Base-by-base conservation (phyloP, 1,284 basidiomycete genomes). In the Microbotryum intermedium region DNA sequence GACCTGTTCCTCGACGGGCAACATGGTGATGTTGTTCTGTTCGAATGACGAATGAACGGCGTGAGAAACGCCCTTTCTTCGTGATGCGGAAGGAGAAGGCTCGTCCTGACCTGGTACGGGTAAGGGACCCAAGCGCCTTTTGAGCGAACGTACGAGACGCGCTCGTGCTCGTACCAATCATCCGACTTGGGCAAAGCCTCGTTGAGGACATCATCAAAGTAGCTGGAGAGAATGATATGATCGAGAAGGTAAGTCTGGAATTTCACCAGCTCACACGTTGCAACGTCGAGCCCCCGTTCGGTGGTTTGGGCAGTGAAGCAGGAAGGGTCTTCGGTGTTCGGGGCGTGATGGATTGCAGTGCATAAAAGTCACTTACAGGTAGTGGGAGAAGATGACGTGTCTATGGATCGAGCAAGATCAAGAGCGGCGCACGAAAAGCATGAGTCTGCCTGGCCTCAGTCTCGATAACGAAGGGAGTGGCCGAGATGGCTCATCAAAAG, bases 301-400 rank as follows among this genome's bases (percentile, higher is more conserved):
- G 34, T 16, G 4, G 11, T 39, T 39, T 21, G 6, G 11, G 46
- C 21, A n/a, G n/a, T 21, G 13, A 16, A 10, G 23, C 29, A 23
- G 16, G 9, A 30, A 21, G 20, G 28, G 23, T 7, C 29, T 50
- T 50, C 29, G 18, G 13, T 11, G 18, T 21, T 47, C 45, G 5
- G 52, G 20, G 23, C 28, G n/a, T n/a, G n/a, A n/a, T n/a, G 5
- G 25, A 9, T 10, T 7, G n/a, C 2, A 6, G 29, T 9, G 25
- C 9, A n/a, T 1, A 25, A 43, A 16, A 39, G 34, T 39, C 6
- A 67, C 69, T 52, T 43, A 71, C 63, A 69, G 61, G 69, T 80
- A 80, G 72, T 80, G 79, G 18, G 78, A 79, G 69, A 80, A 80
- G 66, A 80, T 80, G 66, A 80, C 79, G 71, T 80, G 79, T 29